phyloP scores from a whole-genome alignment of 2,329 filamentous ascomycete genomes.

The Penicillium crustosum region DNA sequence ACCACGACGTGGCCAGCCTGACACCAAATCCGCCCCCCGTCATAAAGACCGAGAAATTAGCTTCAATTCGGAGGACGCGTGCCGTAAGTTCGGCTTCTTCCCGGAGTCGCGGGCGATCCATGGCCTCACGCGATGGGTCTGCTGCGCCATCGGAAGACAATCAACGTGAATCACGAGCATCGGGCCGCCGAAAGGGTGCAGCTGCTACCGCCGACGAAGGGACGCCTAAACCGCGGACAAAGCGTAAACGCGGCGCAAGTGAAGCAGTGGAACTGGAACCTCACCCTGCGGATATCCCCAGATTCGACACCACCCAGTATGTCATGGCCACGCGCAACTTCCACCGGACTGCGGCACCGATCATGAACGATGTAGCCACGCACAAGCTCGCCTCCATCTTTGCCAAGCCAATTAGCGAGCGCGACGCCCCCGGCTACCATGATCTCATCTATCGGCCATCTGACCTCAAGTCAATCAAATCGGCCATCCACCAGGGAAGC shows the following conservation, averaged over 20 bases:
- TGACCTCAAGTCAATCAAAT: conserved; percentile 74
- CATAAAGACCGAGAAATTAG: conserved; percentile 30
- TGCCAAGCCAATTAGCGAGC: conserved; percentile 70
- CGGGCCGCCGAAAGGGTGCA: conserved; percentile 31
- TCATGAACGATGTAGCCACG: conserved; percentile 73
- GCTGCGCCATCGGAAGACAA: conserved; percentile 28
- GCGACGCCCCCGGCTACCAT: conserved; percentile 73
- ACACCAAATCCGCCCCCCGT: conserved; percentile 18
- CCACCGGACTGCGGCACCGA: conserved; percentile 68
- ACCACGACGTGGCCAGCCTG: conserved; percentile 22
- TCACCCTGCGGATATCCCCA: conserved; percentile 27
- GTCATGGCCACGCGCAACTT: conserved; percentile 48
- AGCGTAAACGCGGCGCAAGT: conserved; percentile 44
- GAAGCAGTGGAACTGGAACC: conserved; percentile 34
- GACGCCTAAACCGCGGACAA: conserved; percentile 32
- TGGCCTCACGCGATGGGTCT: conserved; percentile 36
- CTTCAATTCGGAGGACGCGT: conserved; percentile 30
- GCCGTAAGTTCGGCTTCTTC: conserved; percentile 39
- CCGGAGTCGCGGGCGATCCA: conserved; percentile 39
- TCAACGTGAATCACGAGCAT: conserved; percentile 19
- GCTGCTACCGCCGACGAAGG: conserved; percentile 26
- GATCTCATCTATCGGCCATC: conserved; percentile 72
- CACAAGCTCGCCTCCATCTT: conserved; percentile 80
- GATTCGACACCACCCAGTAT: conserved; percentile 35
- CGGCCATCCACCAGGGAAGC: conserved; percentile 60